Evolutionary conservation across 2,329 filamentous ascomycete species (phyloP).

Genomic region (Stachybotrys chartarum): DNA sequence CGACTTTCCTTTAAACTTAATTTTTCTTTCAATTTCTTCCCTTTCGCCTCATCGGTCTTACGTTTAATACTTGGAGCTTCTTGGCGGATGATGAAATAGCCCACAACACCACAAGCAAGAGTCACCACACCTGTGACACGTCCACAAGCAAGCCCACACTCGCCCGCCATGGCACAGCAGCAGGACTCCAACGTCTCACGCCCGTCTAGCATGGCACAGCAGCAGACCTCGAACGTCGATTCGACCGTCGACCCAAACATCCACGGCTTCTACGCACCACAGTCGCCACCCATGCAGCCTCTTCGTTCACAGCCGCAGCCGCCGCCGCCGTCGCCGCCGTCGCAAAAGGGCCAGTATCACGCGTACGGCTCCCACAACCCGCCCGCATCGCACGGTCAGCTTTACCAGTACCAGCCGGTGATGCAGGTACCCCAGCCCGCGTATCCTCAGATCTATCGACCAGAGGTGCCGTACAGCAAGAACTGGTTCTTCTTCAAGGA

Average conservation of each 20-base stretch:
- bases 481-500: constrained; percentile 22
- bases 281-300: not conserved
- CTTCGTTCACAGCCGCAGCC: not conserved
- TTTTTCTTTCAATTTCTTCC: not conserved
- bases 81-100: not conserved
- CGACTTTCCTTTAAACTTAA: too few species aligned
- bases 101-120: too few species aligned
- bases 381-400: not conserved
- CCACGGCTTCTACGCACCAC: not conserved
- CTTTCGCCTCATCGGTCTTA: not conserved
- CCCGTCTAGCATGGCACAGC: not conserved
- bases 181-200: too few species aligned
- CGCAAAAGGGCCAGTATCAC: not conserved
- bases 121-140: too few species aligned
- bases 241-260: not conserved
- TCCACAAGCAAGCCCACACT: too few species aligned
- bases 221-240: not conserved
- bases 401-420: not conserved
- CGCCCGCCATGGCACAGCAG: too few species aligned
- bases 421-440: constrained; percentile 5
- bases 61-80: not conserved
- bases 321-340: too few species aligned
- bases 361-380: not conserved
- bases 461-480: constrained; percentile 8
- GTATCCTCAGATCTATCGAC: constrained; percentile 6